Percentiles rank a stretch among this genome's conserved stretches.
Evolutionary conservation across 2,329 filamentous ascomycete species (phyloP).

Genomic region (Trematosphaeria pertusa): DNA sequence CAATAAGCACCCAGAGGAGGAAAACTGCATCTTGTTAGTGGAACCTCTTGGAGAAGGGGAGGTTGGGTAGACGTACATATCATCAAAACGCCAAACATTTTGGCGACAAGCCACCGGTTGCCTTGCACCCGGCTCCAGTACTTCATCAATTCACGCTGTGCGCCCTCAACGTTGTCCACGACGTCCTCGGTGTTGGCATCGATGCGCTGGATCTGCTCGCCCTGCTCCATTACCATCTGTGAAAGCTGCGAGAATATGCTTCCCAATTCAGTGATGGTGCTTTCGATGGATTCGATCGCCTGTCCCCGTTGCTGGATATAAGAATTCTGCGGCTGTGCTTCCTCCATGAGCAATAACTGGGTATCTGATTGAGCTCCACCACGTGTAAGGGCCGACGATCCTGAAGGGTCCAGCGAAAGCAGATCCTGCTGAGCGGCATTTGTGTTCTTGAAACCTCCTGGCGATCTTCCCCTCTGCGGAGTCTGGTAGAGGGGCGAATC

Average conservation of each 20-base stretch:
- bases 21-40: slow-evolving; percentile 40
- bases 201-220: slow-evolving; percentile 96
- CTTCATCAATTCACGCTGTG: slow-evolving; percentile 92
- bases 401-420: slow-evolving; percentile 78
- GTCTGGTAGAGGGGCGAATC: slow-evolving; percentile 88
- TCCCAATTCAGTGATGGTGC: slow-evolving; percentile 91
- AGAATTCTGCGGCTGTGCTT: slow-evolving; percentile 81
- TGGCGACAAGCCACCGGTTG: slow-evolving; percentile 91
- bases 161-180: slow-evolving; percentile 97
- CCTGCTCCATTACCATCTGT: slow-evolving; percentile 96
- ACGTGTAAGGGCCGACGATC: slow-evolving; percentile 52
- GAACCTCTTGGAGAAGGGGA: not conserved
- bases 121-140: slow-evolving; percentile 95
- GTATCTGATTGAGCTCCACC: slow-evolving; percentile 73
- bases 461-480: slow-evolving; percentile 68
- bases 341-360: slow-evolving; percentile 86
- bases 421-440: slow-evolving; percentile 66
- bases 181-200: slow-evolving; percentile 98
- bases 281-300: slow-evolving; percentile 95
- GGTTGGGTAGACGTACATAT: slow-evolving; percentile 66
- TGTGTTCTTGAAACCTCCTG: slow-evolving; percentile 54
- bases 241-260: slow-evolving; percentile 93
- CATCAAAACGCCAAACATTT: slow-evolving; percentile 89
- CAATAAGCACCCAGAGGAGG: slow-evolving; percentile 72
- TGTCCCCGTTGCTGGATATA: slow-evolving; percentile 95